Conservation (phyloP, 805 yeast species). For the Kodamaea sagamina region DNA sequence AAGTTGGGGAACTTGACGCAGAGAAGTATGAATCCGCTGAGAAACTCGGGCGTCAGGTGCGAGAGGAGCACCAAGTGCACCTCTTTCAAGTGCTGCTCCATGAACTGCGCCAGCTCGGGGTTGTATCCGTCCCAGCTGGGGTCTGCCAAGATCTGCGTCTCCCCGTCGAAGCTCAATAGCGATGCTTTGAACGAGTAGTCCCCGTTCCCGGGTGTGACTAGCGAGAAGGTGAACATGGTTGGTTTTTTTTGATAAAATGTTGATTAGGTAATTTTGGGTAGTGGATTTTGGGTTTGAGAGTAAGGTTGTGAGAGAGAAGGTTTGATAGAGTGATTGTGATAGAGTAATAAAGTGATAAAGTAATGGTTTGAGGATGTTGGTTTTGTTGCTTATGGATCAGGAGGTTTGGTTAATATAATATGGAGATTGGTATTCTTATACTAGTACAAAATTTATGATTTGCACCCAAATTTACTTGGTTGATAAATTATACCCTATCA, state of each 20-base stretch:
- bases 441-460: too few relatives aligned
- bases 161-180: constrained; percentile 56
- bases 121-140: constrained; percentile 71
- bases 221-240: constrained; percentile 12
- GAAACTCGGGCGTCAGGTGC: constrained; percentile 76
- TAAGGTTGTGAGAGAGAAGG: too few relatives aligned
- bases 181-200: constrained; percentile 45
- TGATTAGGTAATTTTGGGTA: background rate
- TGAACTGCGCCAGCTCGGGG: constrained; percentile 33
- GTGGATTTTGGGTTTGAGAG: background rate
- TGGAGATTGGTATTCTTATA: too few relatives aligned
- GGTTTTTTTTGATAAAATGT: background rate
- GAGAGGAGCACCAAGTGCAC: constrained; percentile 78
- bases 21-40: constrained; percentile 77
- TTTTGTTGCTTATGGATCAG: too few relatives aligned
- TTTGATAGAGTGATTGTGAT: too few relatives aligned
- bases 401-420: too few relatives aligned
- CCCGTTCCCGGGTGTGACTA: constrained; percentile 10
- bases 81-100: constrained; percentile 38
- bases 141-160: constrained; percentile 60
- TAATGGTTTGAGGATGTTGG: too few relatives aligned
- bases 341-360: too few relatives aligned
- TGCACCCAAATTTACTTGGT: too few relatives aligned
- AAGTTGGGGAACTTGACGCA: constrained; percentile 58
- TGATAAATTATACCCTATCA: too few relatives aligned